phyloP scores from a whole-genome alignment of 2,329 filamentous ascomycete species.

The Trichoderma polysporum region DNA sequence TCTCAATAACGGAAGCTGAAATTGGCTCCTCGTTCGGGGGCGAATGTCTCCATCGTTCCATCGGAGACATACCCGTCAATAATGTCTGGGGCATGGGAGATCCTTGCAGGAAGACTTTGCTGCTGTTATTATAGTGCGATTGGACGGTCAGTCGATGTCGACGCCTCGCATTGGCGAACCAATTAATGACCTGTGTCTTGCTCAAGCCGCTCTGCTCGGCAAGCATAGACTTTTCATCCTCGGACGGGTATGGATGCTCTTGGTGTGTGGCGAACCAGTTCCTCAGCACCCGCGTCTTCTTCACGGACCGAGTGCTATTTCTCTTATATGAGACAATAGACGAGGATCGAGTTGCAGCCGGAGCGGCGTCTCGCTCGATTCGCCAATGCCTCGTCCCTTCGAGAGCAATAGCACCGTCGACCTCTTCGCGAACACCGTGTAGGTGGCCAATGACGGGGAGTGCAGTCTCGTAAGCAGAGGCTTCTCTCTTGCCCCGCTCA shows the following conservation, averaged over 20 bases:
- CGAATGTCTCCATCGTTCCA: constrained; percentile 44
- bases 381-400: constrained; percentile 8
- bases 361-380: neutral
- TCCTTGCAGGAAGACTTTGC: constrained; percentile 36
- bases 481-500: constrained; percentile 43
- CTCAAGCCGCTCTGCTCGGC: constrained; percentile 46
- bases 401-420: constrained; percentile 11
- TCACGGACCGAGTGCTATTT: constrained; percentile 42
- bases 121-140: constrained; percentile 29
- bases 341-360: constrained; percentile 8
- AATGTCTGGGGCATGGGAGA: constrained; percentile 44
- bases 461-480: constrained; percentile 47
- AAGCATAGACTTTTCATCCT: constrained; percentile 44
- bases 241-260: constrained; percentile 48
- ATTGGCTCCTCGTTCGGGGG: constrained; percentile 48
- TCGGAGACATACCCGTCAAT: constrained; percentile 42
- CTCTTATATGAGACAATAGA: constrained; percentile 31
- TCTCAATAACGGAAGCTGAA: constrained; percentile 39
- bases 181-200: constrained; percentile 46
- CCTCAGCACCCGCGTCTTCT: constrained; percentile 46
- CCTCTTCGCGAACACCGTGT: constrained; percentile 47
- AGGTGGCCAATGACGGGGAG: constrained; percentile 49
- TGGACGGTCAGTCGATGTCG: constrained; percentile 42
- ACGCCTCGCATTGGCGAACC: constrained; percentile 52
- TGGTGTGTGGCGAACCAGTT: constrained; percentile 48